phyloP scores from a whole-genome alignment of 1,139 yeast species.

The Yamadazyma spencermartinsiae region DNA sequence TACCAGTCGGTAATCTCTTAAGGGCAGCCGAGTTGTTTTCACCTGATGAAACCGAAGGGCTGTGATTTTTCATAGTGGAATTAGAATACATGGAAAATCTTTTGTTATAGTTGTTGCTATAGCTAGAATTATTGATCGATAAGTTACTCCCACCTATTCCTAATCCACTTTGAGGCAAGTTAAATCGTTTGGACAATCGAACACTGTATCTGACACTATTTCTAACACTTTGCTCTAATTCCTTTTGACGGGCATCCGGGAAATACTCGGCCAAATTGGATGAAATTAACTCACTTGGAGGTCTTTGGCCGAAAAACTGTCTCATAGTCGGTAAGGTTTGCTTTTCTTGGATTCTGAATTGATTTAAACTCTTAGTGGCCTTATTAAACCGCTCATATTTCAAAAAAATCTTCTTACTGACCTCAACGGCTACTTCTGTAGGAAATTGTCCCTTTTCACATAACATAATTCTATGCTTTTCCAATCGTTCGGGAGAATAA shows the following conservation, averaged over 20 bases:
- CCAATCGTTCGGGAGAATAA: slow-evolving; percentile 70
- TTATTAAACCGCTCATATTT: slow-evolving; percentile 33
- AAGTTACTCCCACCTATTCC: slow-evolving; percentile 22
- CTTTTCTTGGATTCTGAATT: slow-evolving; percentile 28
- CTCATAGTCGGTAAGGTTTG: slow-evolving; percentile 35
- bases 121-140: slow-evolving; percentile 18
- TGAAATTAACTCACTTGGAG: slow-evolving; percentile 90
- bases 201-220: slow-evolving; percentile 81
- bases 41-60: slow-evolving; percentile 25
- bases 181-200: slow-evolving; percentile 49
- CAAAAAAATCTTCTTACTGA: slow-evolving; percentile 49
- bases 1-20: slow-evolving; percentile 24
- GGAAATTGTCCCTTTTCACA: slow-evolving; percentile 68
- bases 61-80: slow-evolving; percentile 19
- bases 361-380: slow-evolving; percentile 20
- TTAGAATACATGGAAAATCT: slow-evolving; percentile 26
- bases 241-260: slow-evolving; percentile 76
- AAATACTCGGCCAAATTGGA: slow-evolving; percentile 88
- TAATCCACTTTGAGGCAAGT: slow-evolving; percentile 25
- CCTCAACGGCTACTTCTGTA: slow-evolving; percentile 59
- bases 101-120: slow-evolving; percentile 10
- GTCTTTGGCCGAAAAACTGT: slow-evolving; percentile 82
- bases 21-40: slow-evolving; percentile 13
- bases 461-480: slow-evolving; percentile 71
- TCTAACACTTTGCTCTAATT: slow-evolving; percentile 76